Percentiles rank a stretch among this genome's conserved stretches.
Evolutionary conservation across 306 rosid genomes (phyloP).

Genomic region (barrel medic (Medicago truncatula)): DNA sequence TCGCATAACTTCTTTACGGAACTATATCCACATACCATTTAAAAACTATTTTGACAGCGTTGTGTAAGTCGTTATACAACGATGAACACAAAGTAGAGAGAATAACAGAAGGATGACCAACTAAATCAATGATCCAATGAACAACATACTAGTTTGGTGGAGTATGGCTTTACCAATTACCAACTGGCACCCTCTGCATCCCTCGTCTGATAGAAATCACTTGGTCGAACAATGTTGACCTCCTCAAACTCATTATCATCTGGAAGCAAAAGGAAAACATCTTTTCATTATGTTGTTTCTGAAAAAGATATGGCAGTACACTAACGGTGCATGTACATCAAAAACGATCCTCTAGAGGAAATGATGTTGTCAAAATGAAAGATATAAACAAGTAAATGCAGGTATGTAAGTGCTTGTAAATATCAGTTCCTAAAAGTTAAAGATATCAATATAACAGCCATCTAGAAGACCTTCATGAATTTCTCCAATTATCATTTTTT

Average conservation of each 20-base stretch:
- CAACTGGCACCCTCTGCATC: slow-evolving; percentile 63
- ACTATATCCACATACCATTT: too few relatives aligned
- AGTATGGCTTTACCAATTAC: slow-evolving; percentile 55
- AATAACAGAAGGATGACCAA: too few relatives aligned
- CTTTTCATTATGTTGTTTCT: not conserved
- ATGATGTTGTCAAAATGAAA: slow-evolving; percentile 20
- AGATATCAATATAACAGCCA: not conserved
- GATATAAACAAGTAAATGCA: not conserved
- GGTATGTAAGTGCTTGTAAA: not conserved
- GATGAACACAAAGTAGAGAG: too few relatives aligned
- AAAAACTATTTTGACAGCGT: too few relatives aligned
- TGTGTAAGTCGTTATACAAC: too few relatives aligned
- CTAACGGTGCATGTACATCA: slow-evolving; percentile 1
- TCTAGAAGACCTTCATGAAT: not conserved
- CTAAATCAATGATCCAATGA: slow-evolving; percentile 9
- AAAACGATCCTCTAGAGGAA: slow-evolving; percentile 20
- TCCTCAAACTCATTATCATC: slow-evolving; percentile 91
- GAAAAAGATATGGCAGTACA: slow-evolving; percentile 5
- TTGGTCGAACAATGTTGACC: slow-evolving; percentile 65
- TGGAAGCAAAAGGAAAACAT: slow-evolving; percentile 43
- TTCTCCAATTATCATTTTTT: slow-evolving; percentile 16
- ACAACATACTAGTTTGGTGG: slow-evolving; percentile 34
- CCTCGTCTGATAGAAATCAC: slow-evolving; percentile 71
- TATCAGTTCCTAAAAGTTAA: not conserved
- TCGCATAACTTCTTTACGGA: too few relatives aligned